Conservation (phyloP, 73 alveolate species). For the Paramecium primaurelia region DNA sequence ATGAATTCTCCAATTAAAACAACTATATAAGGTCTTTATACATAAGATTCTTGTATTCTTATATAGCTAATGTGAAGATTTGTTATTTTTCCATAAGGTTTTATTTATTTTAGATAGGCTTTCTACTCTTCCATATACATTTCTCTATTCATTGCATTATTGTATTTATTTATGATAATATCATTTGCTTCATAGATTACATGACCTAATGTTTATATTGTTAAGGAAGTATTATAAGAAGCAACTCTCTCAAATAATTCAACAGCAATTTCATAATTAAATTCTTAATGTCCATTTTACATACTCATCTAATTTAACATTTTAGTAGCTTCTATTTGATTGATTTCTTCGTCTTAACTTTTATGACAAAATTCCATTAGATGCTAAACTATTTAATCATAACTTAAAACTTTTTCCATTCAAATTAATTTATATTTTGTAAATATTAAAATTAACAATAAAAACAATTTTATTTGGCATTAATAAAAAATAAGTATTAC, state of each 20-base stretch:
- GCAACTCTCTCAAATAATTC: slow-evolving; percentile 17
- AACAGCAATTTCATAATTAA: slow-evolving; percentile 43
- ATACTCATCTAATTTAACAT: background rate
- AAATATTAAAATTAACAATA: background rate
- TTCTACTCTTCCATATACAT: background rate
- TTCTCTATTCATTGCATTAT: background rate
- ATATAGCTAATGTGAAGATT: background rate
- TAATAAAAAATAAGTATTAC: too few relatives aligned
- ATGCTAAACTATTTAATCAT: background rate
- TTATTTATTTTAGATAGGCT: background rate
- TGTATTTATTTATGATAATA: background rate
- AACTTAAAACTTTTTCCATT: background rate
- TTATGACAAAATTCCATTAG: background rate
- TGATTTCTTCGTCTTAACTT: background rate
- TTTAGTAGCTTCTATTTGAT: background rate
- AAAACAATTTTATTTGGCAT: background rate
- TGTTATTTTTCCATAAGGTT: background rate
- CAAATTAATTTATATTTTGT: background rate
- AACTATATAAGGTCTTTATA: background rate
- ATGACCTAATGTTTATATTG: background rate
- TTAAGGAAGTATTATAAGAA: background rate
- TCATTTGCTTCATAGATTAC: slow-evolving; percentile 29
- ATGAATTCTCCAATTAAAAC: background rate
- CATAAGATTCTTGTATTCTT: background rate
- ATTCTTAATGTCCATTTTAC: background rate